Conservation (phyloP, 768 basidiomycete species). For the Tulasnella sp. region DNA sequence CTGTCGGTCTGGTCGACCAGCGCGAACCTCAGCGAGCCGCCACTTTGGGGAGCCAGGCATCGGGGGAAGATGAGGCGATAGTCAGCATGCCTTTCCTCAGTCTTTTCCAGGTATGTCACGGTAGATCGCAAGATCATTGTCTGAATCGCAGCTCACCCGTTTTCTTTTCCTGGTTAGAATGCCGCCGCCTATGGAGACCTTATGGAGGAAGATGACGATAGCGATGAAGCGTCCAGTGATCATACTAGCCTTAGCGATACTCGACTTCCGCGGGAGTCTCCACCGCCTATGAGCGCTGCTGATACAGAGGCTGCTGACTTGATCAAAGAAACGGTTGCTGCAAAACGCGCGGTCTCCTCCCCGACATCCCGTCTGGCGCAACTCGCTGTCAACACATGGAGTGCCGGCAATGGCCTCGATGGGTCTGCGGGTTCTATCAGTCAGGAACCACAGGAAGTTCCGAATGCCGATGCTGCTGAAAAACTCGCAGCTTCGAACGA, state of each 20-base stretch:
- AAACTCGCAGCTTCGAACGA: slow-evolving; percentile 30
- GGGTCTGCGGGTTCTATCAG: not conserved
- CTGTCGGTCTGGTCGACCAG: too few relatives aligned
- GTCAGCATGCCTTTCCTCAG: too few relatives aligned
- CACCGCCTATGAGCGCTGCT: slow-evolving; percentile 4
- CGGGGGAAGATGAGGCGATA: too few relatives aligned
- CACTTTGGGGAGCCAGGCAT: too few relatives aligned
- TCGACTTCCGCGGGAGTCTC: not conserved
- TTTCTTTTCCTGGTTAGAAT: slow-evolving; percentile 6
- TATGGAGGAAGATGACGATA: slow-evolving; percentile 14
- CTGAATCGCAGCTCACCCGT: not conserved
- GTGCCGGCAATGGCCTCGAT: slow-evolving; percentile 11
- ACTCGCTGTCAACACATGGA: slow-evolving; percentile 29
- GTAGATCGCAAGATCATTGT: too few relatives aligned
- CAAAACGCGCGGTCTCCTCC: slow-evolving; percentile 29
- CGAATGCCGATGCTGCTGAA: not conserved
- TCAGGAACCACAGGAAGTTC: not conserved
- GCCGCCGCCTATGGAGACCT: slow-evolving; percentile 15
- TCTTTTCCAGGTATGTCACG: too few relatives aligned
- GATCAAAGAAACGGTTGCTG: slow-evolving; percentile 34
- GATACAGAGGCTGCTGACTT: slow-evolving; percentile 25
- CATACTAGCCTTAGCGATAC: not conserved
- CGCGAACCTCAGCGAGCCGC: too few relatives aligned
- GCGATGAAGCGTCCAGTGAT: not conserved
- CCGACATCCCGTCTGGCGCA: slow-evolving; percentile 31